Evolutionary conservation across 1,284 basidiomycete genomes (phyloP).

Genomic region (Polyporus tsugae): DNA sequence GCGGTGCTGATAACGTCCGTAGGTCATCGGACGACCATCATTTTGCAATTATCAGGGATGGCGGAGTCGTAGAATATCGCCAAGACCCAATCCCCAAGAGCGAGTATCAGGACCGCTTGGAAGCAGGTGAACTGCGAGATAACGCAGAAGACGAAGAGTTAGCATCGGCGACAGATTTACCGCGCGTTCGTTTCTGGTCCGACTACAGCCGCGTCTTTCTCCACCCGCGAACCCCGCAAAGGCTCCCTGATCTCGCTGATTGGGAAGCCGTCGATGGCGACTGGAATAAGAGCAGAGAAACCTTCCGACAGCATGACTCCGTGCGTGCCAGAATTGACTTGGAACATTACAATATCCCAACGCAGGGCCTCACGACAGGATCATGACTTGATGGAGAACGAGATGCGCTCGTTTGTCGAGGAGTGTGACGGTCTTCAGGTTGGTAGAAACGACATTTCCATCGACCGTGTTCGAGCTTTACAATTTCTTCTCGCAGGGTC

Average conservation of each 20-base stretch:
- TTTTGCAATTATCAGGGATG: constrained; percentile 53
- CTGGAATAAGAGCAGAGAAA: constrained; percentile 62
- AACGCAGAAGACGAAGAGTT: constrained; percentile 33
- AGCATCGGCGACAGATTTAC: constrained; percentile 16
- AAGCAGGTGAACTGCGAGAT: constrained; percentile 33
- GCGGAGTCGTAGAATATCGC: constrained; percentile 55
- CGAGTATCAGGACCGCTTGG: constrained; percentile 58
- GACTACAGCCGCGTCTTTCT: constrained; percentile 79
- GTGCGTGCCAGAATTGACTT: constrained; percentile 46
- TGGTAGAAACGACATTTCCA: constrained; percentile 13
- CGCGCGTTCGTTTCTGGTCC: constrained; percentile 75
- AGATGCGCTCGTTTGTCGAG: constrained; percentile 71
- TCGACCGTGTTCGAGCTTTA: neutral
- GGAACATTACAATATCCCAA: neutral
- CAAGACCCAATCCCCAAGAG: constrained; percentile 62
- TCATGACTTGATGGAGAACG: constrained; percentile 63
- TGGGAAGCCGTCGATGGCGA: constrained; percentile 61
- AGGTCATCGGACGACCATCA: neutral
- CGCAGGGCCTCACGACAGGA: constrained; percentile 25
- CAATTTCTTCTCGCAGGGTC: constrained; percentile 52
- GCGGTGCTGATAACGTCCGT: constrained; percentile 30
- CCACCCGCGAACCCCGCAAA: constrained; percentile 69
- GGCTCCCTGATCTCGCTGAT: constrained; percentile 62
- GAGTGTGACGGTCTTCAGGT: constrained; percentile 81
- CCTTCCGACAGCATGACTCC: constrained; percentile 62